Percentiles rank a stretch among this genome's conserved stretches.
Conservation (phyloP, 2,329 filamentous ascomycete genomes). For the Xylaria sp. region DNA sequence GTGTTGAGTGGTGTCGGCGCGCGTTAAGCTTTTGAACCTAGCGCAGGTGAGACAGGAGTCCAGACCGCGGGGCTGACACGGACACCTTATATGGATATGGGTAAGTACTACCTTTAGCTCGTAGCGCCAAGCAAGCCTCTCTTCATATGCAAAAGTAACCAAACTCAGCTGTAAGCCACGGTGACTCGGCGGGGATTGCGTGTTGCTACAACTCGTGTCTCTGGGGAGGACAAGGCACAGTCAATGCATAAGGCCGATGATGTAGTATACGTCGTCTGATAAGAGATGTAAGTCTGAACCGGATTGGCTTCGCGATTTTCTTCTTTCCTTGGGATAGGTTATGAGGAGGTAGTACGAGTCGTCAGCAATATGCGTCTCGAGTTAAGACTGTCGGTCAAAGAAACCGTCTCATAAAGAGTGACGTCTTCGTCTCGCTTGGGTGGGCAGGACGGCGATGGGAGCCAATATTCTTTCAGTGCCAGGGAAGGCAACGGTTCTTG, state of each 20-base stretch:
- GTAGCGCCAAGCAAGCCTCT: constrained; percentile 31
- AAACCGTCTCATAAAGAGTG: constrained; percentile 9
- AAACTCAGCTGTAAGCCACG: constrained; percentile 19
- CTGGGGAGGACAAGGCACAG: constrained; percentile 30
- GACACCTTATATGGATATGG: constrained; percentile 21
- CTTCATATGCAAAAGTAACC: background rate
- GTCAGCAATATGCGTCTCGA: constrained; percentile 4
- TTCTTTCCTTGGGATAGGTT: background rate
- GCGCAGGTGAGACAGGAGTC: constrained; percentile 10
- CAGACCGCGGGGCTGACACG: constrained; percentile 4
- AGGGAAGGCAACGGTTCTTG: constrained; percentile 9
- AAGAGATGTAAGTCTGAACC: constrained; percentile 2
- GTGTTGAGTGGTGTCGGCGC: constrained; percentile 3
- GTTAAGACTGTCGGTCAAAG: constrained; percentile 1
- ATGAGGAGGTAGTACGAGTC: background rate
- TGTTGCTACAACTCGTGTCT: constrained; percentile 19
- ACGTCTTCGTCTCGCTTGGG: background rate
- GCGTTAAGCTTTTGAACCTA: constrained; percentile 5
- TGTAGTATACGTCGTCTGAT: constrained; percentile 5
- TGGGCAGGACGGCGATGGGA: background rate
- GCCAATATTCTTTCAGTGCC: background rate
- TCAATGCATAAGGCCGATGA: constrained; percentile 24
- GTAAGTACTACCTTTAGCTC: constrained; percentile 5
- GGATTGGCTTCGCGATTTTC: constrained; percentile 17
- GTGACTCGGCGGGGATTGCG: constrained; percentile 17